Base-by-base conservation (phyloP, 2,329 filamentous ascomycete species). In the Ophiostoma pallidulum region DNA sequence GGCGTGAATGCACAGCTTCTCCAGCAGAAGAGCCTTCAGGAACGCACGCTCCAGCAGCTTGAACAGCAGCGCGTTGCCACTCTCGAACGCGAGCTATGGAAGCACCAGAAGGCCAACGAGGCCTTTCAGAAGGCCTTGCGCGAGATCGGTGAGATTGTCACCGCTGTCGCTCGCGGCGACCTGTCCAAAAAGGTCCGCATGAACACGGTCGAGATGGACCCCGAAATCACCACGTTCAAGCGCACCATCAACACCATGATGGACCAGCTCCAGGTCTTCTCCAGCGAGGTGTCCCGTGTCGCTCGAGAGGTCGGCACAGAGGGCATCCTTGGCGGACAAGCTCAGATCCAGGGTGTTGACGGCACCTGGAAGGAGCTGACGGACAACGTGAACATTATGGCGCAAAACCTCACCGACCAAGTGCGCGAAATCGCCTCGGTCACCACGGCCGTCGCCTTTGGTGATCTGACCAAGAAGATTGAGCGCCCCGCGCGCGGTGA, bases 161-260 rank as follows among this genome's bases (percentile, higher is more conserved):
- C 92, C 19, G 90, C 91, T 53, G 92, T 97, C 56, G 92, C 91
- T 49, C 87, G 88, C 59, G 91, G 91, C 66, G 91, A 97, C 62
- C 74, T 97, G 52, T 95, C 89, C 64, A 96, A 95, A 74, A 94
- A 95, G 69, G 91, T 96, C 54, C 80, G 91, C 60, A 94, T 97
- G 64, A 92, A 96, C 63, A 86, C 86, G 4, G 84, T 94, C 56
- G 91, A 97, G 70, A 92, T 96, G 84, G 91, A 97, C 73, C 89
- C 90, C 24, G 91, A 97, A 73, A 97, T 97, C 60, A 92, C 89
- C 24, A 90, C 88, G 9, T 97, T 97, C 73, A 97, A 97, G 70
- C 83, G 88, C 59, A 96, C 91, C 53, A 97, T 97, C 70, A 97
- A 97, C 65, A 94, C 86, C 56, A 97, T 97, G 91, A 94, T 97